Conservation (phyloP, 805 yeast species). For the Yarrowia sp. region DNA sequence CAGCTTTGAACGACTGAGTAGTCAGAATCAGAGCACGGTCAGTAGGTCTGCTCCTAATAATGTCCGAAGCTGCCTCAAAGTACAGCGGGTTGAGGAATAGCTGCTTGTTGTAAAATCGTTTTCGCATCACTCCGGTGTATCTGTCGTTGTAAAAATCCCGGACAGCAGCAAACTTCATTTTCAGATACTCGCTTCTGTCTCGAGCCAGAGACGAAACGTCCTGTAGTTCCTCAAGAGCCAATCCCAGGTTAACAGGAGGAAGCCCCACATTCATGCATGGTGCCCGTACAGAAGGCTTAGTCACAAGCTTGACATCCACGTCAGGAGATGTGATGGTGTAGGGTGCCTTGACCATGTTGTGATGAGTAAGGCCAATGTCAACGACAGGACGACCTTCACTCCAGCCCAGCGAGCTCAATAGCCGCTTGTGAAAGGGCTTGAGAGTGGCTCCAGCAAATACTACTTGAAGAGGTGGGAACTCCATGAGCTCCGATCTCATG, state of each 20-base stretch:
- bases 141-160: slow-evolving; percentile 17
- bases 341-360: not conserved
- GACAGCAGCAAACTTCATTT: slow-evolving; percentile 10
- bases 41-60: not conserved
- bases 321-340: not conserved
- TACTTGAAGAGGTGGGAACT: slow-evolving; percentile 14
- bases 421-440: slow-evolving; percentile 11
- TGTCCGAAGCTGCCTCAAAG: slow-evolving; percentile 11
- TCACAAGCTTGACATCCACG: slow-evolving; percentile 6
- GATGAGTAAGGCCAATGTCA: slow-evolving; percentile 7
- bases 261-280: not conserved
- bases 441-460: slow-evolving; percentile 9
- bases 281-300: not conserved
- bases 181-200: not conserved
- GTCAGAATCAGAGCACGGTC: slow-evolving; percentile 8
- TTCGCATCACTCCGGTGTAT: slow-evolving; percentile 4
- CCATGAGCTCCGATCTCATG: slow-evolving; percentile 18
- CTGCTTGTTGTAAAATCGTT: slow-evolving; percentile 12
- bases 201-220: not conserved
- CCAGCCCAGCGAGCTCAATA: slow-evolving; percentile 2
- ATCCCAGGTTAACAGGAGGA: not conserved
- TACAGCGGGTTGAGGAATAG: not conserved
- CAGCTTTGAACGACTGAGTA: slow-evolving; percentile 13
- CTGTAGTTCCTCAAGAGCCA: slow-evolving; percentile 16
- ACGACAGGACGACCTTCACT: slow-evolving; percentile 17